These are phyloP conservation scores for Ophioceras dolichostomum DNA, from an alignment of 2,329 filamentous ascomycete species.

Conservation along the genomic window DNA sequence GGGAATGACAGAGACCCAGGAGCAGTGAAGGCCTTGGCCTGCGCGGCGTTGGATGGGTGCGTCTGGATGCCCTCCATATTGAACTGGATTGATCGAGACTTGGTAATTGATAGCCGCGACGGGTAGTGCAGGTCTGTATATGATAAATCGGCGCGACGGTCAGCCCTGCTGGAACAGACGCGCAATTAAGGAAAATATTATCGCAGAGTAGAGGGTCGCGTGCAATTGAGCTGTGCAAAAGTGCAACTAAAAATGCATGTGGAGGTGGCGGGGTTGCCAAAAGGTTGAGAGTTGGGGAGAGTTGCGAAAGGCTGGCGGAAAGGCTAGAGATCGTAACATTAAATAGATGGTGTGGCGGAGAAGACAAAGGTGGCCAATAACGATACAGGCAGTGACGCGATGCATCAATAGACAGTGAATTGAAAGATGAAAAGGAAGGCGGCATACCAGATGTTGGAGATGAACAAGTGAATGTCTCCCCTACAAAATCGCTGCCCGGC, in stretches of 20 bases:
- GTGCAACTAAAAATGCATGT: too few relatives aligned
- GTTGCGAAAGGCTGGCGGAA: background rate
- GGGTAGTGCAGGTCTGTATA: conserved; percentile 16
- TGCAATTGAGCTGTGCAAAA: too few relatives aligned
- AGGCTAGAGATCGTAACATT: background rate
- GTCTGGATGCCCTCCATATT: conserved; percentile 85
- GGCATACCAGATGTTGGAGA: conserved; percentile 67
- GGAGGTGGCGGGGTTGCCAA: too few relatives aligned
- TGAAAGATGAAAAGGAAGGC: conserved; percentile 6
- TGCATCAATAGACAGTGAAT: too few relatives aligned
- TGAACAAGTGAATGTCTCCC: conserved; percentile 98
- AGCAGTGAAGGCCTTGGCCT: conserved; percentile 93
- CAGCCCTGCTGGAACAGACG: too few relatives aligned
- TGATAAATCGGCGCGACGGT: too few relatives aligned
- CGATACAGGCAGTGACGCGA: background rate
- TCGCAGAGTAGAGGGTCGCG: too few relatives aligned
- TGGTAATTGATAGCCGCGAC: background rate
- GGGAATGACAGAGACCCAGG: conserved; percentile 89
- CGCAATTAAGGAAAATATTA: too few relatives aligned
- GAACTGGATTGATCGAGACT: conserved; percentile 1
- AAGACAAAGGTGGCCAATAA: conserved; percentile 4
- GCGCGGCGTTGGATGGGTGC: conserved; percentile 79
- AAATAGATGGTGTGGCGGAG: too few relatives aligned
- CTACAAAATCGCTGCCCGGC: conserved; percentile 26
- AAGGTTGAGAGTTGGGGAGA: too few relatives aligned